phyloP scores from a whole-genome alignment of 1,284 basidiomycete species.

The Laetiporus sulphureus region DNA sequence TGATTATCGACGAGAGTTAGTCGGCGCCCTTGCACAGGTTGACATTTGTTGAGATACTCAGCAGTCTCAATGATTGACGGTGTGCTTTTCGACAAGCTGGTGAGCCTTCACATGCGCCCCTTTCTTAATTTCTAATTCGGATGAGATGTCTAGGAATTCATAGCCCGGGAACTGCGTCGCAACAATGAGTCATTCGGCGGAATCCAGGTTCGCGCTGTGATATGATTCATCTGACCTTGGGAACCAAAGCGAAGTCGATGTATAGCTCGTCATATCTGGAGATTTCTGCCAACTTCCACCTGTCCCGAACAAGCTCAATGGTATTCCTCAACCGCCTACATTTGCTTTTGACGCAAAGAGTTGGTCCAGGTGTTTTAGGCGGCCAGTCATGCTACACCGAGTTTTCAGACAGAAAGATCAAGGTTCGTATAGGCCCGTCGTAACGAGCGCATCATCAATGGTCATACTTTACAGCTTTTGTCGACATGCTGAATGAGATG shows the following conservation, averaged over 20 bases:
- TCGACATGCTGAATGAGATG: slow-evolving; percentile 72
- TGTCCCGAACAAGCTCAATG: slow-evolving; percentile 41
- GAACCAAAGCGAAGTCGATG: background rate
- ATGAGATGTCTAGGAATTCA: slow-evolving; percentile 27
- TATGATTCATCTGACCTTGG: background rate
- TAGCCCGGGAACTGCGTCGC: slow-evolving; percentile 46
- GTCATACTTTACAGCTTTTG: no score
- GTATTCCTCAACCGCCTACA: slow-evolving; percentile 25
- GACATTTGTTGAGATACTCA: background rate
- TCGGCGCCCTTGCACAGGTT: background rate
- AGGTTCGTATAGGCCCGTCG: slow-evolving; percentile 31
- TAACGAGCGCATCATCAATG: background rate
- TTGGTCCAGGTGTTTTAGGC: slow-evolving; percentile 45
- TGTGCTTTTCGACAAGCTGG: slow-evolving; percentile 62
- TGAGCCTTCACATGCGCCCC: slow-evolving; percentile 13
- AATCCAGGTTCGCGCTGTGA: slow-evolving; percentile 44
- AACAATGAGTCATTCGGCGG: slow-evolving; percentile 59
- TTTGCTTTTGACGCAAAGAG: slow-evolving; percentile 67
- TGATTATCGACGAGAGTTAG: slow-evolving; percentile 71
- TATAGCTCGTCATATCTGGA: slow-evolving; percentile 65
- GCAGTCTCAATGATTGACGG: slow-evolving; percentile 57
- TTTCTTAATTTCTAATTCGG: background rate
- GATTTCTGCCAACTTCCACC: slow-evolving; percentile 82
- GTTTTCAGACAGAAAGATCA: slow-evolving; percentile 45
- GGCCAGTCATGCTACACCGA: slow-evolving; percentile 29